Evolutionary conservation across 176 grass and related monocot species (phyloP).

Genomic region (Avena insularis): DNA sequence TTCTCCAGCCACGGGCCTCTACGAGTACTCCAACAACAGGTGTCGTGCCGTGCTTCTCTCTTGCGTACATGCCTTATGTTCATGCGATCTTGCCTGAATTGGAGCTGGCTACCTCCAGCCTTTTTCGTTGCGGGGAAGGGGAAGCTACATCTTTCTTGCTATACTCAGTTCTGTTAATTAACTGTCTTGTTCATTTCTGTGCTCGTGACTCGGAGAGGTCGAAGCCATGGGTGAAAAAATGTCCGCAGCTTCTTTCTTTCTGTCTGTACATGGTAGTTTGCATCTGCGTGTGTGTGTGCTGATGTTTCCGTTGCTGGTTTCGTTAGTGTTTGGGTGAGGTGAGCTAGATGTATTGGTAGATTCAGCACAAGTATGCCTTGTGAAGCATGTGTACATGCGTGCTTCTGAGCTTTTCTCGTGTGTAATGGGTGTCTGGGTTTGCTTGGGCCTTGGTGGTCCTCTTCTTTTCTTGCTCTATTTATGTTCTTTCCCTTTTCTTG

Average conservation of each 20-base stretch:
- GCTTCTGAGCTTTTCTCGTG: slow-evolving; percentile 38
- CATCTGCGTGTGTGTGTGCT: neutral
- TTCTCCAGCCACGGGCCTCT: slow-evolving; percentile 74
- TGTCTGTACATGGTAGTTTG: slow-evolving; percentile 3
- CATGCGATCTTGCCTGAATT: slow-evolving; percentile 24
- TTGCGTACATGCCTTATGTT: neutral
- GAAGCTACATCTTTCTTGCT: slow-evolving; percentile 39
- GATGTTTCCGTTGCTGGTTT: slow-evolving; percentile 45
- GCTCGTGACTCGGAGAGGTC: neutral
- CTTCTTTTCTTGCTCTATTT: slow-evolving; percentile 64
- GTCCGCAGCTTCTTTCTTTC: slow-evolving; percentile 17
- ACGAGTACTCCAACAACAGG: slow-evolving; percentile 84
- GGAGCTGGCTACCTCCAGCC: neutral
- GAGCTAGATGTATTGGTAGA: slow-evolving; percentile 63
- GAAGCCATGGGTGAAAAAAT: slow-evolving; percentile 27
- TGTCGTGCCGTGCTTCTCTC: neutral
- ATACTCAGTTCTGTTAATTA: slow-evolving; percentile 42
- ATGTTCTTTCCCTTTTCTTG: slow-evolving; percentile 53
- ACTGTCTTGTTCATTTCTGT: slow-evolving; percentile 48
- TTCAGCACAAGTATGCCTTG: slow-evolving; percentile 62
- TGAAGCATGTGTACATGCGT: slow-evolving; percentile 43
- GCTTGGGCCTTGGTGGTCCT: slow-evolving; percentile 52
- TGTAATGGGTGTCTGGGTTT: slow-evolving; percentile 37
- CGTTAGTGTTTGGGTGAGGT: slow-evolving; percentile 47
- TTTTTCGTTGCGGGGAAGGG: slow-evolving; percentile 28